These are phyloP conservation scores for Knoxdaviesia capensis DNA, from an alignment of 2,329 filamentous ascomycete genomes.

Conservation along the genomic window DNA sequence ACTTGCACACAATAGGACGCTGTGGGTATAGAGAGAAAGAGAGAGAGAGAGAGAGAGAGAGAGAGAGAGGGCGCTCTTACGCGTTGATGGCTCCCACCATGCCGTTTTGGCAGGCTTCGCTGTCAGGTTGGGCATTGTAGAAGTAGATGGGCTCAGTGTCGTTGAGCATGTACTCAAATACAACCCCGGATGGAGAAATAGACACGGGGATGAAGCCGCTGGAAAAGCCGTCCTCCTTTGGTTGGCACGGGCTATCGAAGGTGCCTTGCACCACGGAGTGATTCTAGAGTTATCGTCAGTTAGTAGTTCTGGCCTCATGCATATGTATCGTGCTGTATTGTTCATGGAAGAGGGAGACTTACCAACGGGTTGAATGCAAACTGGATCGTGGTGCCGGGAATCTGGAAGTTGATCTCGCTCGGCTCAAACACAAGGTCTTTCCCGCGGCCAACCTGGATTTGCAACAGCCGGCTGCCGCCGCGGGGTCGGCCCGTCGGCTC, in stretches of 20 bases:
- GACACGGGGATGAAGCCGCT: slow-evolving; percentile 17
- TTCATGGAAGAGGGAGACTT: not conserved
- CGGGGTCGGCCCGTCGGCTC: too few relatives aligned
- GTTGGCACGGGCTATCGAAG: slow-evolving; percentile 19
- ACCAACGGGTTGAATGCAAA: slow-evolving; percentile 14
- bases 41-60: not conserved
- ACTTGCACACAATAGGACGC: not conserved
- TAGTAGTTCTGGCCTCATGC: not conserved
- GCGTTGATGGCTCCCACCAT: slow-evolving; percentile 28
- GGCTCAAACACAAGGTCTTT: slow-evolving; percentile 6
- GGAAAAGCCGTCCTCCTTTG: slow-evolving; percentile 16
- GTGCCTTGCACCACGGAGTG: slow-evolving; percentile 18
- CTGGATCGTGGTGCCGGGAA: slow-evolving; percentile 13
- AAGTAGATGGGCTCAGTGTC: slow-evolving; percentile 17
- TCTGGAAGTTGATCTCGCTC: slow-evolving; percentile 13
- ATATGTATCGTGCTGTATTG: not conserved
- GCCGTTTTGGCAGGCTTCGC: slow-evolving; percentile 17
- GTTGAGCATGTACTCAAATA: slow-evolving; percentile 12
- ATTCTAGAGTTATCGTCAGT: slow-evolving; percentile 7
- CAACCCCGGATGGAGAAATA: slow-evolving; percentile 11
- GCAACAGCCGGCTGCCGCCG: too few relatives aligned
- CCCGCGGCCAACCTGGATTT: too few relatives aligned
- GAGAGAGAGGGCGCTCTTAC: not conserved
- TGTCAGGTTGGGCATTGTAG: slow-evolving; percentile 15
- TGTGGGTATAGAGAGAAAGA: not conserved